Base-by-base conservation (phyloP, 495 filamentous ascomycete species). In the Mytilinidion resinicola region DNA sequence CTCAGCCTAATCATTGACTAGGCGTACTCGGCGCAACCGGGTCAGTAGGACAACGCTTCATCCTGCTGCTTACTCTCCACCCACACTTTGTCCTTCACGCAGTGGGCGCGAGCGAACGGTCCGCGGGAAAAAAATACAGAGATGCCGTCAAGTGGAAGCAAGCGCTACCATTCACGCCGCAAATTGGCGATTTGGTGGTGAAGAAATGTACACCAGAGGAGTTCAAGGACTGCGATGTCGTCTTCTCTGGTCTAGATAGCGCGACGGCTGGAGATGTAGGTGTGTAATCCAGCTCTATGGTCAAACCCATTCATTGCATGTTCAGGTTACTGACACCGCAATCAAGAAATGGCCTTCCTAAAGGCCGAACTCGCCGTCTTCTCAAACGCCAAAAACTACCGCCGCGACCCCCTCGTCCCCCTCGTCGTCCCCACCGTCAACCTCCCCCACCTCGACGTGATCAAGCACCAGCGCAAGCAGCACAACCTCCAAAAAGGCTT, bases 141-240 rank as follows among this genome's bases (percentile, higher is more conserved):
- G 71, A 74, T 71, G 74, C 72, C 19, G 72, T 73, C 42, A 69
- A 59, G 36, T 77, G 74, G 74, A 76, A 76, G 62, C 74, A 77
- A 56, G 59, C 64, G 3, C 36, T 71, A 37, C 72, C 73, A 10
- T 73, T 75, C 62, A 68, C 67, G n/a, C 67, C 69, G 60, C 56
- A 65, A 36, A 60, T 75, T 41, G 72, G 74, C 30, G 64, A 75
- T 41, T 55, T 75, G 46, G 66, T 74, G 0, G 74, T 75, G 14
- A 69, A 67, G 55, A 62, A 67, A 48, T 76, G 74, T 38, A 55
- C 17, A 46, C 67, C 73, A 1, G 68, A 74, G 17, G 63, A 74
- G 34, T 76, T 73, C 54, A 55, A 61, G 36, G 72, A 71, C 37
- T 75, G 74, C 52, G 74, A 75, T 57, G 48, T 77, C 25, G 57